phyloP scores from a whole-genome alignment of 371 early-diverging fungal species.

The Mortierella sp. region DNA sequence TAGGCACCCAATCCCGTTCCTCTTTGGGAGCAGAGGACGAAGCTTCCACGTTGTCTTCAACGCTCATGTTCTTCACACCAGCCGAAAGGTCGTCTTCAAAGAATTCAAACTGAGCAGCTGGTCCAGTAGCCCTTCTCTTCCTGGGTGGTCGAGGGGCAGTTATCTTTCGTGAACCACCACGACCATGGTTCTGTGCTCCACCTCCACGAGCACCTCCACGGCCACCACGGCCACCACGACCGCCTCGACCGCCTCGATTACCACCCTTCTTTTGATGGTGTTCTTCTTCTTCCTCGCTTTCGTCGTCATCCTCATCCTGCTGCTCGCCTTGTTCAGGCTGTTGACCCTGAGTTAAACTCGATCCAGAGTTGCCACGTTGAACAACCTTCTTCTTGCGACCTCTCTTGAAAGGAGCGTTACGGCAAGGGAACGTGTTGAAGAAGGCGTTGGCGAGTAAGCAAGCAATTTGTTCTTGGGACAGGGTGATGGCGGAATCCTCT shows the following conservation, averaged over 20 bases:
- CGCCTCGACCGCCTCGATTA: constrained; percentile 14
- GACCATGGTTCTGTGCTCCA: background rate
- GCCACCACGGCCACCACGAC: constrained; percentile 8
- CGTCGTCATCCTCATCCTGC: constrained; percentile 22
- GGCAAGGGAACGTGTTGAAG: constrained; percentile 61
- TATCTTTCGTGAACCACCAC: background rate
- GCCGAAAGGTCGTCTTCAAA: constrained; percentile 12
- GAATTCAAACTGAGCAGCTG: constrained; percentile 37
- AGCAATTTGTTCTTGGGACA: constrained; percentile 57
- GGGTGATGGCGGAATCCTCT: constrained; percentile 44
- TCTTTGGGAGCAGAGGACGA: constrained; percentile 4
- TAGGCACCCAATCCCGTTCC: constrained; percentile 19
- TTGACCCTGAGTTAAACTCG: constrained; percentile 7
- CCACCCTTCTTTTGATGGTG: constrained; percentile 3
- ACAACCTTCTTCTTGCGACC: constrained; percentile 22
- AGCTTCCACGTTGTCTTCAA: constrained; percentile 15
- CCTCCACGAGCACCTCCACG: background rate
- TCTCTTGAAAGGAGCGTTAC: constrained; percentile 30
- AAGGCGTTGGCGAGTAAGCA: constrained; percentile 63
- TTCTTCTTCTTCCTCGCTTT: constrained; percentile 27
- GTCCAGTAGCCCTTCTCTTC: constrained; percentile 20
- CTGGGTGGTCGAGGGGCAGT: constrained; percentile 19
- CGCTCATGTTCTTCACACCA: constrained; percentile 4
- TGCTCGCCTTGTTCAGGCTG: constrained; percentile 14
- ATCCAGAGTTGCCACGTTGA: constrained; percentile 6